Evolutionary conservation across 331 rosid genomes (phyloP).

Genomic region (Erythrophleum ivorense): DNA sequence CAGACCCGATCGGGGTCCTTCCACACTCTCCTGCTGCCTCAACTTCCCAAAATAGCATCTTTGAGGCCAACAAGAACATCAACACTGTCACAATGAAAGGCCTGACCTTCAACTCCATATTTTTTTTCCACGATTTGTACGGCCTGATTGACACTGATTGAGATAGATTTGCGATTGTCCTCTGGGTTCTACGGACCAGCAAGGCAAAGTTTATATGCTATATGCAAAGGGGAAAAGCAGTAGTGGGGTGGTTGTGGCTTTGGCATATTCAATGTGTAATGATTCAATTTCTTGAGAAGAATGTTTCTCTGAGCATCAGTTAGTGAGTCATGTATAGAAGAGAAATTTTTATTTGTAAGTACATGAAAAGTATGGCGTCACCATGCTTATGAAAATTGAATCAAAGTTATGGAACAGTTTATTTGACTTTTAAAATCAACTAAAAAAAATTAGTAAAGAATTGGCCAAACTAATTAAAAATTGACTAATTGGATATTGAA

Average conservation of each 20-base stretch:
- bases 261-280: slow-evolving; percentile 55
- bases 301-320: slow-evolving; percentile 12
- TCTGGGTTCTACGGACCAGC: slow-evolving; percentile 28
- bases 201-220: slow-evolving; percentile 37
- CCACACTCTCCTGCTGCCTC: slow-evolving; percentile 86
- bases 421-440: too few species aligned
- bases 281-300: slow-evolving; percentile 30
- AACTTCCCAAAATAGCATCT: slow-evolving; percentile 41
- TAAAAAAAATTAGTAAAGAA: too few species aligned
- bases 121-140: neutral
- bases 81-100: slow-evolving; percentile 39
- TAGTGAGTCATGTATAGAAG: neutral
- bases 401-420: too few species aligned
- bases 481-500: too few species aligned
- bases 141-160: neutral
- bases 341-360: neutral
- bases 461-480: too few species aligned
- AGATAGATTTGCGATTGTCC: slow-evolving; percentile 10
- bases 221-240: slow-evolving; percentile 24
- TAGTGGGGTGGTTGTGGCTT: slow-evolving; percentile 86
- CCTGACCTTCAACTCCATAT: slow-evolving; percentile 47
- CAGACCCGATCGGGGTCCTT: slow-evolving; percentile 73
- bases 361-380: neutral
- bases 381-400: too few species aligned
- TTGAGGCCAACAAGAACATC: slow-evolving; percentile 50